Base-by-base conservation (phyloP, 352 stramenopile genomes). In the Phytophthora citrophthora region DNA sequence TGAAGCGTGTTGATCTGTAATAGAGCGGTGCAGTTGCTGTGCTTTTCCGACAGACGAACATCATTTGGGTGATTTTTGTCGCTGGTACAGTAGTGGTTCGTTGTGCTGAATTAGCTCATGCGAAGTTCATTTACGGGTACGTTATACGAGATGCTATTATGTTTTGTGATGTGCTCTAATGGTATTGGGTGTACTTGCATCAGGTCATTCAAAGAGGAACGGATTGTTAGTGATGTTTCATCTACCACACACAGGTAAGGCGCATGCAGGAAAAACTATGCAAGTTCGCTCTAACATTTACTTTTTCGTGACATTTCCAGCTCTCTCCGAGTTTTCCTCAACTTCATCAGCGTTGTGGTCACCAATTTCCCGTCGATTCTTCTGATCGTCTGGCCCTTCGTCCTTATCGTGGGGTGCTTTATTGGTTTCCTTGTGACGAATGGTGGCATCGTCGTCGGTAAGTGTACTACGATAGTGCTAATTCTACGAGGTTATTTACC, bases 21-120 rank as follows among this genome's bases (percentile, higher is more conserved):
- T 60, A 96, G 87, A 81, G 77, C 54, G 89, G 90, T 23, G 85
- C 73, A 5, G 52, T 80, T 0, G 88, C 89, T 1, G 86, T 98
- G 32, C 50, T 95, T 18, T 94, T 96, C 40, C 88, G 92, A 1
- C 92, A 98, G 64, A 98, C 89, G 7, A 98, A 98, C 47, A 94
- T 96, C 41, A 59, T 97, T 3, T 98, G 92, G 92, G 87, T 97
- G 0, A 53, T 86, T 1, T 97, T 98, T 68, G 84, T 94, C 3
- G 74, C 91, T 8, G 90, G 88, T 9, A 86, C 76, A 0, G 48
- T 91, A 10, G 71, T 94, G 20, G 86, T 95, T 44, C 79, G 83
- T 10, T 88, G 68, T 29, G 72, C 89, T 0, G 88, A 95, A 59
- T 49, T 81, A n/a, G 81, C 72, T 11, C 83, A 94, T 38, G 68